Percentiles rank a stretch among this genome's conserved stretches.
Evolutionary conservation across 1,139 yeast genomes (phyloP).

Genomic region (Taphrina communis): DNA sequence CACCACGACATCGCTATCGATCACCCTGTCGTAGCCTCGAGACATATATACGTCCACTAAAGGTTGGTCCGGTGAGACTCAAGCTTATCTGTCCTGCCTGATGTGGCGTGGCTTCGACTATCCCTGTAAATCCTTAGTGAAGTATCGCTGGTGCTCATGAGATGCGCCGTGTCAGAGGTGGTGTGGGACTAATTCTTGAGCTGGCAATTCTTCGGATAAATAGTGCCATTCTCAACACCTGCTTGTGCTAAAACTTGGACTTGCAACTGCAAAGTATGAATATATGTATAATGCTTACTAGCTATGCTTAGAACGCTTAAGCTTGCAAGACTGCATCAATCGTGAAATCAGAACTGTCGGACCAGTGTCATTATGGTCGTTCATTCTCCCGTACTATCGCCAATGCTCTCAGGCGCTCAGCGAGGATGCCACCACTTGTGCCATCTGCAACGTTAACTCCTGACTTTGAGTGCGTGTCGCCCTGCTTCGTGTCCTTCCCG

Average conservation of each 20-base stretch:
- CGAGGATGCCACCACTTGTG: constrained; percentile 15
- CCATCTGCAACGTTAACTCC: not conserved
- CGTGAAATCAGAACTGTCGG: no score
- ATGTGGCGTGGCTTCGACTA: no score
- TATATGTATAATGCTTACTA: not conserved
- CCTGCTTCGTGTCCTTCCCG: not conserved
- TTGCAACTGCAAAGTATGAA: no score
- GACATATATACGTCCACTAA: constrained; percentile 3
- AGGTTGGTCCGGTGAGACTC: no score
- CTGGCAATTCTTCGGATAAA: not conserved
- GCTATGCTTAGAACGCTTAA: not conserved
- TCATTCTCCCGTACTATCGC: constrained; percentile 16
- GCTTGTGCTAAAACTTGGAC: not conserved
- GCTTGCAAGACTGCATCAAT: no score
- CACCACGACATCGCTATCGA: constrained; percentile 31
- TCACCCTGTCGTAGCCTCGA: constrained; percentile 28
- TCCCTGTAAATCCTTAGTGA: no score
- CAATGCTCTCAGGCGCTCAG: constrained; percentile 23
- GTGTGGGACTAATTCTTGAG: not conserved
- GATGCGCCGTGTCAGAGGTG: not conserved
- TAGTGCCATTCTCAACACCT: not conserved
- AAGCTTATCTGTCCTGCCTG: no score
- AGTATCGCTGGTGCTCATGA: not conserved
- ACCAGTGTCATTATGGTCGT: constrained; percentile 10
- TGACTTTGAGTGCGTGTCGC: not conserved